phyloP scores from a whole-genome alignment of 306 rosid genomes.

The Inga laurina region DNA sequence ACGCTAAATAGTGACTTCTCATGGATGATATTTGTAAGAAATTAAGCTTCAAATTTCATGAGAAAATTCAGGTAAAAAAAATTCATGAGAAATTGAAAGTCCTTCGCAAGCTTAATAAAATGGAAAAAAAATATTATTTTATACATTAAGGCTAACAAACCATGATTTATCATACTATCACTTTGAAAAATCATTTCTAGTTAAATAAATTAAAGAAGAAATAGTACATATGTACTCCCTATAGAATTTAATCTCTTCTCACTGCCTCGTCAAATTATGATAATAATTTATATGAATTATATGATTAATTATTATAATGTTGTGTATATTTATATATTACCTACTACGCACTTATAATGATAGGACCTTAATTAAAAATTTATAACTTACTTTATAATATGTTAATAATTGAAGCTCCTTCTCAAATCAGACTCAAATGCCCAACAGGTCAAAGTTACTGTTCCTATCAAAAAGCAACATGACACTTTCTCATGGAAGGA shows the following conservation, averaged over 20 bases:
- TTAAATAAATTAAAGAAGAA: not conserved
- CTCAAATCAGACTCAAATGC: not conserved
- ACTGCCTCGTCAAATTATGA: not conserved
- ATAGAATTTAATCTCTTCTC: not conserved
- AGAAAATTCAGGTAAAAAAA: too few relatives aligned
- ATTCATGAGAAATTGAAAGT: too few relatives aligned
- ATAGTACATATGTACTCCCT: not conserved
- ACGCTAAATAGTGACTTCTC: not conserved
- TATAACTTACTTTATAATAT: not conserved
- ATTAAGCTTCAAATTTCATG: too few relatives aligned
- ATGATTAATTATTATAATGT: too few relatives aligned
- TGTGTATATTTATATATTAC: too few relatives aligned
- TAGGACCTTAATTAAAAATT: not conserved
- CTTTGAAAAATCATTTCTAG: not conserved
- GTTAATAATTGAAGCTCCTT: not conserved
- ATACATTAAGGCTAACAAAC: not conserved
- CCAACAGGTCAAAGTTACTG: slow-evolving; percentile 11
- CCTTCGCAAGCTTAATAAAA: not conserved
- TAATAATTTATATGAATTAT: not conserved
- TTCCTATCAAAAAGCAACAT: slow-evolving; percentile 17
- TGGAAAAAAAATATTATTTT: not conserved
- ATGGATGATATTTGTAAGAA: not conserved
- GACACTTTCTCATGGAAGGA: slow-evolving; percentile 16
- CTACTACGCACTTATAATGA: not conserved
- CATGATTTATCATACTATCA: not conserved